Percentiles rank a stretch among this genome's conserved stretches.
Conservation (phyloP, 805 yeast genomes). For the Candida cerambycidarum region DNA sequence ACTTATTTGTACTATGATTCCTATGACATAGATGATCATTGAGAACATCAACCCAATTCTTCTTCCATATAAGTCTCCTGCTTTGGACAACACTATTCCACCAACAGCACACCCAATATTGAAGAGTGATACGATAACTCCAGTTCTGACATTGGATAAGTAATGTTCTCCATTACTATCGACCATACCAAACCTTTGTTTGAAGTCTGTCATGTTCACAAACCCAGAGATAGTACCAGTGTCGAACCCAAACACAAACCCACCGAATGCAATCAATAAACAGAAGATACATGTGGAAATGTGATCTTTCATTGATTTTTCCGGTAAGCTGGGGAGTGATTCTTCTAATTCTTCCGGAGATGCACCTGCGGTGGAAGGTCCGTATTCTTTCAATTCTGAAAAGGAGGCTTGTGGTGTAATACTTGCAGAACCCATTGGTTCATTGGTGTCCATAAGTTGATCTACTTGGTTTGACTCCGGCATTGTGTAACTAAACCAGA, state of each 20-base stretch:
- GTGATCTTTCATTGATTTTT: slow-evolving; percentile 34
- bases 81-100: slow-evolving; percentile 56
- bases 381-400: slow-evolving; percentile 12
- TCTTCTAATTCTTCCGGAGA: slow-evolving; percentile 4
- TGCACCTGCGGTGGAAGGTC: slow-evolving; percentile 8
- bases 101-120: slow-evolving; percentile 75
- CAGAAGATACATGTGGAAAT: slow-evolving; percentile 41
- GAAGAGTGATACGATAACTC: slow-evolving; percentile 56
- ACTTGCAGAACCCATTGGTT: background rate
- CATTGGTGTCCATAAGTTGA: background rate
- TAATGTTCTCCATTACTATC: slow-evolving; percentile 39
- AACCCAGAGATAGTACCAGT: slow-evolving; percentile 78
- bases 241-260: slow-evolving; percentile 76
- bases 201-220: slow-evolving; percentile 61
- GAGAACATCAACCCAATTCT: slow-evolving; percentile 53
- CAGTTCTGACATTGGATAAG: slow-evolving; percentile 49
- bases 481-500: too few species aligned
- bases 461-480: too few species aligned
- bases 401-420: slow-evolving; percentile 13
- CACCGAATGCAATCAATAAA: slow-evolving; percentile 69
- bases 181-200: slow-evolving; percentile 49
- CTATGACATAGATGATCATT: slow-evolving; percentile 58
- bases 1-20: slow-evolving; percentile 60
- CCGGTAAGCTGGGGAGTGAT: slow-evolving; percentile 18
- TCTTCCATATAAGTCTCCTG: slow-evolving; percentile 63